Evolutionary conservation across 768 basidiomycete species (phyloP).

Genomic region (Pleurotus ostreatus): DNA sequence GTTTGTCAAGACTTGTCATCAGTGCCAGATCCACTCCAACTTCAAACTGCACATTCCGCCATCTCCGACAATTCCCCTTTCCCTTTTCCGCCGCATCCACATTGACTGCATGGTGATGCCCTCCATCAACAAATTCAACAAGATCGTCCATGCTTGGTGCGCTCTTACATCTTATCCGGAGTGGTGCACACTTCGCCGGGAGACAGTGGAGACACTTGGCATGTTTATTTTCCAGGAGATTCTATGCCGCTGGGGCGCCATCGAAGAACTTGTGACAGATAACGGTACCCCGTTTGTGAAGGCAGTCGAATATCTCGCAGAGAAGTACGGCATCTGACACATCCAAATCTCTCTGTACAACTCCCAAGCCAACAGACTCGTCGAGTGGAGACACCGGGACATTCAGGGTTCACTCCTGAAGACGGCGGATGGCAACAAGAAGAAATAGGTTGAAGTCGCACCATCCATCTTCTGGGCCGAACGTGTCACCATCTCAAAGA

Average conservation of each 20-base stretch:
- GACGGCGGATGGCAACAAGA: conserved; percentile 6
- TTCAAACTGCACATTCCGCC: conserved; percentile 23
- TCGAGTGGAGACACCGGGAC: conserved; percentile 21
- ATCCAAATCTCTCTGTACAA: conserved; percentile 32
- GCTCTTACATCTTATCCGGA: conserved; percentile 14
- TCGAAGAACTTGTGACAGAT: conserved; percentile 34
- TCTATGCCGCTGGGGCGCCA: conserved; percentile 25
- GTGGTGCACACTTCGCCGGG: conserved; percentile 14
- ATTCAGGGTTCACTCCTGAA: conserved; percentile 17
- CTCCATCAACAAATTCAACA: conserved; percentile 5
- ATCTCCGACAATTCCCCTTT: conserved; percentile 17
- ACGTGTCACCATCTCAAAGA: conserved; percentile 12
- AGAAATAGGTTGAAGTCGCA: conserved; percentile 16
- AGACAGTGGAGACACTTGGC: conserved; percentile 18
- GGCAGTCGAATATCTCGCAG: conserved; percentile 12
- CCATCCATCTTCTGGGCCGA: conserved; percentile 11
- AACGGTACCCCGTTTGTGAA: conserved; percentile 27
- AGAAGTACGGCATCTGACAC: conserved; percentile 16
- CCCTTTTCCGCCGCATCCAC: conserved; percentile 22
- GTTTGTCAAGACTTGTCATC: conserved; percentile 27
- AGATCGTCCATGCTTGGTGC: conserved; percentile 21
- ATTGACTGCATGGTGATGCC: conserved; percentile 24
- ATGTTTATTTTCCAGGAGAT: conserved; percentile 23
- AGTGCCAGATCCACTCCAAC: conserved; percentile 23
- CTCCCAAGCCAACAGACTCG: conserved; percentile 26